phyloP scores from a whole-genome alignment of 805 yeast genomes.

The Debaryomyces tyrocola region DNA sequence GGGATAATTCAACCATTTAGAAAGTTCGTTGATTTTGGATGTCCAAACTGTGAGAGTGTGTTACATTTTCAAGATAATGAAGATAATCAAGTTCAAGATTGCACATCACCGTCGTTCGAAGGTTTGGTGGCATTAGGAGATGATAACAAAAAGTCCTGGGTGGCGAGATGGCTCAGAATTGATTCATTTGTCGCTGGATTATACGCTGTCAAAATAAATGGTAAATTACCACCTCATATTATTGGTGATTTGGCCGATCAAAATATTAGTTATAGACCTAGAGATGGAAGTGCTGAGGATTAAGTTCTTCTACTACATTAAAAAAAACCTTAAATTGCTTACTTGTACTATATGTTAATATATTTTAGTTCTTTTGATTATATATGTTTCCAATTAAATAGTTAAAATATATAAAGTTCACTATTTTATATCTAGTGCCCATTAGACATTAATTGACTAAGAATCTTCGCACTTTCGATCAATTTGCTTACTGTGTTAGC shows the following conservation, averaged over 20 bases:
- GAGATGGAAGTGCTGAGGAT: constrained; percentile 86
- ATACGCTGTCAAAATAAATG: constrained; percentile 91
- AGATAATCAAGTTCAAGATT: constrained; percentile 80
- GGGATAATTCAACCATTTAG: constrained; percentile 84
- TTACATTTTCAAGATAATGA: constrained; percentile 76
- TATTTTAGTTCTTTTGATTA: neutral
- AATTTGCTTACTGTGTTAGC: constrained; percentile 34
- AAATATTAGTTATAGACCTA: constrained; percentile 84
- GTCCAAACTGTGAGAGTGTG: constrained; percentile 94
- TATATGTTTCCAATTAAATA: neutral
- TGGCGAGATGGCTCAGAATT: constrained; percentile 91
- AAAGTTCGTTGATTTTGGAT: constrained; percentile 76
- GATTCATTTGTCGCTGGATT: constrained; percentile 86
- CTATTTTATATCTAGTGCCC: neutral
- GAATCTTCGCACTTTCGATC: constrained; percentile 16
- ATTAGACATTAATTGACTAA: no score
- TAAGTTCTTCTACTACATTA: constrained; percentile 15
- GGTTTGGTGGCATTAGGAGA: constrained; percentile 90
- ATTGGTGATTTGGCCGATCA: constrained; percentile 68
- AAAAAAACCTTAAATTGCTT: neutral
- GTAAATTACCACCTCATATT: constrained; percentile 86
- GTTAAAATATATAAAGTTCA: neutral
- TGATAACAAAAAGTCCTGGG: constrained; percentile 83
- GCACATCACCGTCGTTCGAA: constrained; percentile 95
- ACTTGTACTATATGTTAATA: constrained; percentile 1